Evolutionary conservation across 2,329 filamentous ascomycete species (phyloP), one percentile per base, ranked within the genome.

Genomic region (Teratosphaeria pseudoeucalypti): DNA sequence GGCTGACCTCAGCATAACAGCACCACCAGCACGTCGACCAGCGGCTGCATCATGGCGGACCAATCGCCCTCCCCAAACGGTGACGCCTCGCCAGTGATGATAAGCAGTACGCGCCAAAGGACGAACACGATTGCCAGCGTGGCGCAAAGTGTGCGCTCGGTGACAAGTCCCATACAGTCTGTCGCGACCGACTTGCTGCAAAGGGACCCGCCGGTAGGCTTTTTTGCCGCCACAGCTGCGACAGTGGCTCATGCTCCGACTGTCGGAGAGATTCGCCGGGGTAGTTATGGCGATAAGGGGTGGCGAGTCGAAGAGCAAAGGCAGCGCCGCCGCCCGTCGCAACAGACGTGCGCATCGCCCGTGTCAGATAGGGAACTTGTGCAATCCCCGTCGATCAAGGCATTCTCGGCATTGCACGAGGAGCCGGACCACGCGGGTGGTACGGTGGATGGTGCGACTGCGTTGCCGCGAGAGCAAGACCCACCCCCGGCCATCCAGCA

Each of bases 201-300:
- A 2, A 47, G 37, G 23, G 61, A 66, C 47, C 57, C 63, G 11
- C 66, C 67, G 53, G 55, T 60, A 49, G 65, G 66, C 23, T 67
- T 67, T 55, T 58, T 65, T n/a, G 75, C 76, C n/a, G 77, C 77
- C 0, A 75, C 75, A 1, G 76, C 75, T 12, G 68, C 65, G 7
- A 70, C 70, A 6, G 75, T 71, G 14, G 70, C 75, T 9, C 74
- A 70, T 62, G 75, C 76, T 14, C 77, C 76, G 4, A 75, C 75
- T 1, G 58, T 78, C 23, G 64, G 67, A 53, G 76, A 79, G 53
- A 77, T 79, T 34, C 68, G 77, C 52, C 67, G 66, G 49, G 64
- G 67, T 27, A 66, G 64, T 16, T 65, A 66, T 34, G 62, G 62
- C 27, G n/a, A 57, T 6, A 47, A 56, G 14, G 60, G 60, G 12